Evolutionary conservation across 176 grass and related monocot genomes (phyloP).

Genomic region (Carex cristatella): DNA sequence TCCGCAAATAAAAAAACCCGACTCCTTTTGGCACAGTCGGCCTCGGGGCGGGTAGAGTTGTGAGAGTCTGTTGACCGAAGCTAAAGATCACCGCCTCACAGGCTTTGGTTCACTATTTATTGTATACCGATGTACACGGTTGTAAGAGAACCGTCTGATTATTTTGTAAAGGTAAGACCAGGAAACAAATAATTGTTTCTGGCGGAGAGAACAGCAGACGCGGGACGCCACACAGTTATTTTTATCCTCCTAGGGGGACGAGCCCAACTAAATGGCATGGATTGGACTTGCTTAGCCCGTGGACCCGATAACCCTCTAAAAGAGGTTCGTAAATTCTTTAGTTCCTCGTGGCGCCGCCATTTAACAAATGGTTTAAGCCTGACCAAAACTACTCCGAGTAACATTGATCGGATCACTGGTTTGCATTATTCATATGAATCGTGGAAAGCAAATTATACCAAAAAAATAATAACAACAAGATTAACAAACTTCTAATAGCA

Average conservation of each 20-base stretch:
- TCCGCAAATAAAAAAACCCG: neutral
- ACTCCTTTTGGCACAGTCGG: neutral
- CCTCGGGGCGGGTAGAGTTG: neutral
- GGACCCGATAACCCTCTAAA: neutral
- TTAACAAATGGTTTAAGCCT: no score
- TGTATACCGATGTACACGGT: neutral
- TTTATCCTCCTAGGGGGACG: slow-evolving; percentile 9
- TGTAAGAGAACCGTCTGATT: neutral
- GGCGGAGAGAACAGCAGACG: neutral
- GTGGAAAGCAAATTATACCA: no score
- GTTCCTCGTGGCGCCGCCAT: no score
- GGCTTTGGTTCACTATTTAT: neutral
- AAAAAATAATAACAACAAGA: no score
- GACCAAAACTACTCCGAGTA: no score
- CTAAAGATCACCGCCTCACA: neutral
- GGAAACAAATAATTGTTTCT: neutral
- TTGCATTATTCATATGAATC: no score
- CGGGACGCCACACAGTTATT: neutral
- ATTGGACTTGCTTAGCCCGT: neutral
- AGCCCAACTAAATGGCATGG: neutral
- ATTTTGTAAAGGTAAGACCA: neutral
- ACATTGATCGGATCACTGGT: no score
- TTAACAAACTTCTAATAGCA: no score
- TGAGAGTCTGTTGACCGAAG: neutral
- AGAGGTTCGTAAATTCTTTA: neutral